phyloP scores from a whole-genome alignment of 2,329 filamentous ascomycete species.

The Aspergillus spinulosporus region DNA sequence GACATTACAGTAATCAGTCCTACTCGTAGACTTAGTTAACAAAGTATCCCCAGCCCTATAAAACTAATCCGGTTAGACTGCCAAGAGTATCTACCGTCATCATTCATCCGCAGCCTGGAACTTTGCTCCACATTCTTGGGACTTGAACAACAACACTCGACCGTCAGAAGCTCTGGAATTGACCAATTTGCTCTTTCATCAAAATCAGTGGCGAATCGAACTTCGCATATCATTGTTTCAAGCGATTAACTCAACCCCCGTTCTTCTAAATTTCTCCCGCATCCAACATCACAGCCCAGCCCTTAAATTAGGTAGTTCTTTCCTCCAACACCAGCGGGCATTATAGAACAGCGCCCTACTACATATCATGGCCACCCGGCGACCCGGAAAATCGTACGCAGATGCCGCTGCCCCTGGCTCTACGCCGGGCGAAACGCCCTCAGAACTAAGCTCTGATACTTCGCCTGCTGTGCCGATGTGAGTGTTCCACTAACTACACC shows the following conservation, averaged over 20 bases:
- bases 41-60: neutral
- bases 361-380: slow-evolving; percentile 35
- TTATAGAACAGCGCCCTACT: neutral
- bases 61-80: neutral
- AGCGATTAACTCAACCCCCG: neutral
- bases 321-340: neutral
- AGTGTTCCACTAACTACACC: slow-evolving; percentile 35
- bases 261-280: neutral
- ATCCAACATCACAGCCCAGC: neutral
- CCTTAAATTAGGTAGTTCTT: neutral
- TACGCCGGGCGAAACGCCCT: slow-evolving; percentile 34
- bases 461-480: slow-evolving; percentile 81
- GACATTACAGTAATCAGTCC: too few species aligned
- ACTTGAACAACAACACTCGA: slow-evolving; percentile 1
- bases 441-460: slow-evolving; percentile 64
- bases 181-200: neutral
- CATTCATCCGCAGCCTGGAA: slow-evolving; percentile 2
- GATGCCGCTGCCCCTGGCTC: slow-evolving; percentile 31
- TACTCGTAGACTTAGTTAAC: neutral
- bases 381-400: slow-evolving; percentile 32
- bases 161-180: slow-evolving; percentile 1
- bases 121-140: slow-evolving; percentile 3
- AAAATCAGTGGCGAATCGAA: neutral
- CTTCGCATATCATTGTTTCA: neutral
- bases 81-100: neutral